These are phyloP conservation scores for Przewalskia tangutica DNA, from an alignment of 257 asterid species.

Conservation along the genomic window DNA sequence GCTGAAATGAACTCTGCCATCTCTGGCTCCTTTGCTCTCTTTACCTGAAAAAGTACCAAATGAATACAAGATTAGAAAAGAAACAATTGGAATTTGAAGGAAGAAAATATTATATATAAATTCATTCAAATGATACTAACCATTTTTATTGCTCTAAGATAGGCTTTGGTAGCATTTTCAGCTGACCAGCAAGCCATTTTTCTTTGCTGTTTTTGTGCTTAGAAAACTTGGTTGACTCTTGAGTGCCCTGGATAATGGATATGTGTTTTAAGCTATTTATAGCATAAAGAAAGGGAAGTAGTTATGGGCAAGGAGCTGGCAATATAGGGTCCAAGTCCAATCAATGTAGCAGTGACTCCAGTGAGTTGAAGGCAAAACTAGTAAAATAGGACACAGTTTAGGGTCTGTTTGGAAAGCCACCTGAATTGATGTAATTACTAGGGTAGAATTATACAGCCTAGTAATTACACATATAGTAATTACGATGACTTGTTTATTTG, in stretches of 20 bases:
- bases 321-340: background rate
- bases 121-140: slow-evolving; percentile 19
- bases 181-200: slow-evolving; percentile 75
- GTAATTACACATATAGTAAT: too few species aligned
- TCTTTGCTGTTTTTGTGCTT: background rate
- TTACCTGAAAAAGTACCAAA: slow-evolving; percentile 31
- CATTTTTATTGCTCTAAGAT: slow-evolving; percentile 54
- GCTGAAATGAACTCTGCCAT: slow-evolving; percentile 76
- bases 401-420: too few species aligned
- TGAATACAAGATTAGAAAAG: background rate
- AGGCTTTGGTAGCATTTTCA: slow-evolving; percentile 70
- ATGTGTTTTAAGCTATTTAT: background rate
- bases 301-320: background rate
- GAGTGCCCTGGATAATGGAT: background rate
- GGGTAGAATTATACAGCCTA: too few species aligned
- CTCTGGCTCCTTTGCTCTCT: slow-evolving; percentile 50
- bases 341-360: background rate
- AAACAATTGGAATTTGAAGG: background rate
- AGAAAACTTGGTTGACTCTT: background rate
- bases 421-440: too few species aligned
- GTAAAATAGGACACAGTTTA: background rate
- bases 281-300: background rate
- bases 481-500: too few species aligned
- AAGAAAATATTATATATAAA: background rate
- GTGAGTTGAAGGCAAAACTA: background rate